These are phyloP conservation scores for Trametes sanguinea DNA, from an alignment of 768 basidiomycete species.

Conservation along the genomic window DNA sequence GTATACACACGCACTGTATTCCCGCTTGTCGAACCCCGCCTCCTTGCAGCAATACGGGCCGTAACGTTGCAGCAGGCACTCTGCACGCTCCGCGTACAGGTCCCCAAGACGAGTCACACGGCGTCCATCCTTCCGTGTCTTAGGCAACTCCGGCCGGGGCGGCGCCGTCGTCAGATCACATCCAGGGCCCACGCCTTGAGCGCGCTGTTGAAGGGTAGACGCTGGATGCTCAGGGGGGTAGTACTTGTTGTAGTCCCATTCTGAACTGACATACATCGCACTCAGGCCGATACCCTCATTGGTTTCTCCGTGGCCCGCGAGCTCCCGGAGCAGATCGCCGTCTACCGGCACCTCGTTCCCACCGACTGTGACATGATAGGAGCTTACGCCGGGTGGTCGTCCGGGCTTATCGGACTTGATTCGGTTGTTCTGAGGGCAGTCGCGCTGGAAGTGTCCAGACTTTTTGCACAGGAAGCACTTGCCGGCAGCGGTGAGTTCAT, in stretches of 20 bases:
- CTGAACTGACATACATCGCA: background rate
- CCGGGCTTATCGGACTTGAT: background rate
- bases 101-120: background rate
- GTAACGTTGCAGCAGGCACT: background rate
- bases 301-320: background rate
- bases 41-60: constrained; percentile 10
- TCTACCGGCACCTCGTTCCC: background rate
- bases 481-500: background rate
- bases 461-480: constrained; percentile 7
- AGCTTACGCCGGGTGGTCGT: constrained; percentile 1
- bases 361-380: background rate
- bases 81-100: constrained; percentile 1
- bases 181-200: too few relatives aligned
- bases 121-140: background rate
- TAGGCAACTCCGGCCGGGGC: background rate
- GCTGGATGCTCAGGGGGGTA: too few relatives aligned
- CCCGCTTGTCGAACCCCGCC: background rate
- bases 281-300: background rate
- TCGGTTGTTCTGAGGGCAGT: background rate
- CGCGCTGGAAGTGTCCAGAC: constrained; percentile 8
- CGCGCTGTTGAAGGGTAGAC: too few relatives aligned
- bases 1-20: background rate
- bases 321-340: background rate
- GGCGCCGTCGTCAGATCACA: too few relatives aligned
- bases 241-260: too few relatives aligned